Evolutionary conservation across 2,329 filamentous ascomycete genomes (phyloP).

Genomic region (Clarireedia paspali): DNA sequence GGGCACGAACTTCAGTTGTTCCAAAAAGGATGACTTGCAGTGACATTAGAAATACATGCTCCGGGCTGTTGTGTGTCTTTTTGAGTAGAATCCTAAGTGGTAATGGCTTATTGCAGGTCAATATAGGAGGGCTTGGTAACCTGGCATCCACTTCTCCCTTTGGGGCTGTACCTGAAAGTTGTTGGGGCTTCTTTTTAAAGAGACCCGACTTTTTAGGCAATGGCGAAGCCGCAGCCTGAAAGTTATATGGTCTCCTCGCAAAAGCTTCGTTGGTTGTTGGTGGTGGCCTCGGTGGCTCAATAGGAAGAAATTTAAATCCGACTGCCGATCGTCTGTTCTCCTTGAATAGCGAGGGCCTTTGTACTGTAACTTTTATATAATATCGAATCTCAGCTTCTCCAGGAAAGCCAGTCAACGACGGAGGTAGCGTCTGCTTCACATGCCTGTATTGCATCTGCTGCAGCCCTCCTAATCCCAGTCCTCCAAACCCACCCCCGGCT

Average conservation of each 20-base stretch:
- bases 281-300: slow-evolving; percentile 73
- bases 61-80: slow-evolving; percentile 61
- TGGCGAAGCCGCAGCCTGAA: slow-evolving; percentile 34
- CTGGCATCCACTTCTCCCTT: slow-evolving; percentile 71
- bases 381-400: slow-evolving; percentile 87
- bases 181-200: slow-evolving; percentile 23
- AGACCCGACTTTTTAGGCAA: slow-evolving; percentile 24
- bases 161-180: slow-evolving; percentile 43
- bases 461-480: slow-evolving; percentile 54
- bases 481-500: slow-evolving; percentile 46
- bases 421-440: slow-evolving; percentile 79
- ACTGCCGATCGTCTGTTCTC: slow-evolving; percentile 70
- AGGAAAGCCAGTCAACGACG: slow-evolving; percentile 79
- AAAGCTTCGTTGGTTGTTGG: slow-evolving; percentile 70
- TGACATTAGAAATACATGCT: slow-evolving; percentile 66
- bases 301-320: slow-evolving; percentile 81
- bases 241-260: slow-evolving; percentile 63
- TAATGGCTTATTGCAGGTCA: slow-evolving; percentile 82
- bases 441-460: slow-evolving; percentile 59
- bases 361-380: slow-evolving; percentile 91
- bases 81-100: slow-evolving; percentile 74
- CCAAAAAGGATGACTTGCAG: slow-evolving; percentile 78
- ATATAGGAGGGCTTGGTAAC: slow-evolving; percentile 76
- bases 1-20: slow-evolving; percentile 70
- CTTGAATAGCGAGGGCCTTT: slow-evolving; percentile 79